Evolutionary conservation across 2,329 filamentous ascomycete species (phyloP), one percentile per base, ranked within the genome.

Genomic region (Karstenula rhodostoma): DNA sequence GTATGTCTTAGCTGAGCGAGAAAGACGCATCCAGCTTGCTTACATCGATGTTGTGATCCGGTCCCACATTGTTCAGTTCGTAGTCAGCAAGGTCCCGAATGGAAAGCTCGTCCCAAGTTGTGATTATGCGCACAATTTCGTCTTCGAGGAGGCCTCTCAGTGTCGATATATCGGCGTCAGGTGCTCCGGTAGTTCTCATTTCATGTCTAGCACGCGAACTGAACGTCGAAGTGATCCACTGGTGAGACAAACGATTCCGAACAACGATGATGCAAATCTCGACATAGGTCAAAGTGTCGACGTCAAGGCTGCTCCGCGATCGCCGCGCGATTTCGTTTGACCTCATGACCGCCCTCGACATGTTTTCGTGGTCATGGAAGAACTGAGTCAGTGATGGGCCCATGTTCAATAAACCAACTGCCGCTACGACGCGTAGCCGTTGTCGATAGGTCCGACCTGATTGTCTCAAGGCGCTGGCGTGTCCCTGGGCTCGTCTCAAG

Each of bases 61-160:
- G 59, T 1, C 59, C 61, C 19, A 62, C 29, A 29, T 66, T 61
- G 35, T 63, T 60, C 10, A 64, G 37, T 42, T 64, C 60, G 2
- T 50, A 17, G n/a, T 61, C 58, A 5, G 23, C 56, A 9, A 51
- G 19, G 8, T 32, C 8, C 7, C 22, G 19, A 10, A 22, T 1
- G 13, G 43, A n/a, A 13, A 19, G 15, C 4, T 58, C 40, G 1
- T 46, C 42, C 37, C 47, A 53, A 5, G 8, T 3, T n/a, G 52
- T 35, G 25, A 55, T 8, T n/a, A 32, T 35, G 5, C 29, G 55
- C 9, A 32, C 35, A 33, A 19, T 15, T 12, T 60, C 62, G 15
- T 58, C 17, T 17, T 35, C 27, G 9, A 58, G 56, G 17, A 40
- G 2, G 4, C 12, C 27, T 15, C 27, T 40, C 17, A 53, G 25